A percentile compares a stretch with the other conserved stretches of the same genome.
Evolutionary conservation across 2,329 filamentous ascomycete genomes (phyloP).

Genomic region (Westerdykella sp.): DNA sequence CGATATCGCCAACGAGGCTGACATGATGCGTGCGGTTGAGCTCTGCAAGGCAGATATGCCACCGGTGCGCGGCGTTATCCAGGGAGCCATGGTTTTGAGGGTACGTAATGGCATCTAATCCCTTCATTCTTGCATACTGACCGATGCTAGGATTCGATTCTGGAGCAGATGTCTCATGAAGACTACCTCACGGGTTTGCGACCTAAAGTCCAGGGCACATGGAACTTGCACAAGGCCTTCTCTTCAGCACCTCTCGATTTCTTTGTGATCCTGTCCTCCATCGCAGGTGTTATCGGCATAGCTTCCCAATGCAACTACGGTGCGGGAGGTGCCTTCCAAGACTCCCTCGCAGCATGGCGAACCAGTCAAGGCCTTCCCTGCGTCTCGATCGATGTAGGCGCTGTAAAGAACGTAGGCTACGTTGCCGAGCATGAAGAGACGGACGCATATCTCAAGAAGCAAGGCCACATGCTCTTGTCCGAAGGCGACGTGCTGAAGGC

Average conservation of each 20-base stretch:
- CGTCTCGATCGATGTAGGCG: slow-evolving; percentile 7
- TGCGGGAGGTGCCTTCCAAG: slow-evolving; percentile 9
- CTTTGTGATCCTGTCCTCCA: slow-evolving; percentile 8
- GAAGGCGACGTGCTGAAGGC: slow-evolving; percentile 4
- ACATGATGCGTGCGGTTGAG: too few species aligned
- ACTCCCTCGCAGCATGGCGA: slow-evolving; percentile 7
- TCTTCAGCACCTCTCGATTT: slow-evolving; percentile 8
- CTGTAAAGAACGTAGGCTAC: slow-evolving; percentile 8
- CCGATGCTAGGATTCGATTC: neutral
- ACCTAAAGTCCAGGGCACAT: slow-evolving; percentile 32
- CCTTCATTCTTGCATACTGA: too few species aligned
- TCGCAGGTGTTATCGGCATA: slow-evolving; percentile 6
- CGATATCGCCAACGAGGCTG: too few species aligned
- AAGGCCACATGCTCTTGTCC: slow-evolving; percentile 1
- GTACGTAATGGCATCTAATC: too few species aligned
- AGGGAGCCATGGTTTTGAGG: slow-evolving; percentile 10
- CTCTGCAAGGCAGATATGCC: neutral
- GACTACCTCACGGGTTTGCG: slow-evolving; percentile 11
- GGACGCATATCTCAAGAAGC: neutral
- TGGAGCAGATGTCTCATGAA: slow-evolving; percentile 4
- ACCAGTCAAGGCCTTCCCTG: slow-evolving; percentile 10
- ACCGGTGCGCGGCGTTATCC: slow-evolving; percentile 12
- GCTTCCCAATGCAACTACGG: slow-evolving; percentile 9
- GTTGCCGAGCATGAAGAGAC: slow-evolving; percentile 1
- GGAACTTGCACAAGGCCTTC: slow-evolving; percentile 17